Evolutionary conservation across 1,139 yeast genomes (phyloP).

Genomic region (Candida sp.): DNA sequence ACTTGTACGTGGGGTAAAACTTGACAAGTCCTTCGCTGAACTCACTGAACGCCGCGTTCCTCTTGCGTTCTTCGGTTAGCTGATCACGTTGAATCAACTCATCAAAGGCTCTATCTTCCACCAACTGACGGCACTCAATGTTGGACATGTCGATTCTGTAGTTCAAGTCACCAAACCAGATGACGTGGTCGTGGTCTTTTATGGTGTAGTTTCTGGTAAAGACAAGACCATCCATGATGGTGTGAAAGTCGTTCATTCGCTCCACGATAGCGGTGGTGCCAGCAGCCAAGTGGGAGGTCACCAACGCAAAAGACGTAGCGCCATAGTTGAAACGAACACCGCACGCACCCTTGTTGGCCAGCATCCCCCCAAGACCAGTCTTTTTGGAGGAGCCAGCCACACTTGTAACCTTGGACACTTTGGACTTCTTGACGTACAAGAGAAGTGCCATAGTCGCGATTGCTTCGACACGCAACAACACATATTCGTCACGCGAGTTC

Average conservation of each 20-base stretch:
- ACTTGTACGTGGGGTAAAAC: conserved; percentile 93
- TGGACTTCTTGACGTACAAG: conserved; percentile 42
- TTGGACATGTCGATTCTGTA: conserved; percentile 80
- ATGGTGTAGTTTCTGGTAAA: conserved; percentile 75
- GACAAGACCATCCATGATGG: conserved; percentile 76
- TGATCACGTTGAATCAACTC: conserved; percentile 79
- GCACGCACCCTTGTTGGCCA: conserved; percentile 93
- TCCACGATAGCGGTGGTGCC: conserved; percentile 86
- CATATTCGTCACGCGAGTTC: conserved; percentile 45
- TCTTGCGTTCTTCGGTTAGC: conserved; percentile 76
- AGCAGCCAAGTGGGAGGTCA: conserved; percentile 96
- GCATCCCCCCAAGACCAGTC: conserved; percentile 91
- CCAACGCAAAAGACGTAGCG: conserved; percentile 76
- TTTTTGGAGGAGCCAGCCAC: conserved; percentile 83
- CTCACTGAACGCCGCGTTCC: conserved; percentile 71
- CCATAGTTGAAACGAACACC: conserved; percentile 83
- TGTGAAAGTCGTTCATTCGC: conserved; percentile 85
- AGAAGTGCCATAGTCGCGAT: conserved; percentile 49
- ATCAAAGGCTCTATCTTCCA: conserved; percentile 49
- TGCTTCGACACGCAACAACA: conserved; percentile 46
- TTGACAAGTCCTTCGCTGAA: conserved; percentile 80
- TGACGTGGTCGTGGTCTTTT: conserved; percentile 81
- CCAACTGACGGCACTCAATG: conserved; percentile 69
- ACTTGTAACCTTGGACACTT: conserved; percentile 66
- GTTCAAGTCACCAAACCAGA: conserved; percentile 98